These are phyloP conservation scores for Cryptosporidium viatorum DNA, from an alignment of 169 alveolate species.

Conservation along the genomic window DNA sequence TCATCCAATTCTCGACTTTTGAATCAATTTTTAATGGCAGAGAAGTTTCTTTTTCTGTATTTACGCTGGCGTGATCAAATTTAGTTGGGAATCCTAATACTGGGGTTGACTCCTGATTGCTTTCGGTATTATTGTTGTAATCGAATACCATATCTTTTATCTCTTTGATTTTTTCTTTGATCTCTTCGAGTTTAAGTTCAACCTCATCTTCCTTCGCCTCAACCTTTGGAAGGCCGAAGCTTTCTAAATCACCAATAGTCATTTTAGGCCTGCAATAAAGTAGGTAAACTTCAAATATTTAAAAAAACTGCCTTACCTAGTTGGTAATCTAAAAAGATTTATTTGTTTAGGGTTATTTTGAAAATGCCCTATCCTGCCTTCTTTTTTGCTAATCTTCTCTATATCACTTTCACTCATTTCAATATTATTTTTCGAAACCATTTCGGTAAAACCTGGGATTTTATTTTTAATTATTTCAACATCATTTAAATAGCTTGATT, in stretches of 20 bases:
- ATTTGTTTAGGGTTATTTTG: neutral
- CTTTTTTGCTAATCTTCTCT: neutral
- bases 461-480: neutral
- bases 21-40: neutral
- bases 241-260: neutral
- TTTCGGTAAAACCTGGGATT: neutral
- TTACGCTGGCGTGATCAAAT: neutral
- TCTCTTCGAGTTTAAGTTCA: neutral
- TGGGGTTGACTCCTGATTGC: neutral
- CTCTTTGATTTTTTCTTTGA: slow-evolving; percentile 15
- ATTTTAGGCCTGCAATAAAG: neutral
- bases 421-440: neutral
- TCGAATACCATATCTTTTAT: neutral
- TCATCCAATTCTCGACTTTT: neutral
- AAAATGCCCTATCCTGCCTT: neutral
- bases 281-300: neutral
- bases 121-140: neutral
- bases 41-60: neutral
- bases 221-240: neutral
- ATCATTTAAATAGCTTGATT: slow-evolving; percentile 12
- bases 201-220: neutral
- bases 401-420: neutral
- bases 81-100: neutral
- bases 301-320: neutral
- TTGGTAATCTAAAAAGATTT: neutral